A percentile compares a stretch with the other conserved stretches of the same genome.
Conservation (phyloP, 2,329 filamentous ascomycete genomes). For the Penicillium sumatraense region DNA sequence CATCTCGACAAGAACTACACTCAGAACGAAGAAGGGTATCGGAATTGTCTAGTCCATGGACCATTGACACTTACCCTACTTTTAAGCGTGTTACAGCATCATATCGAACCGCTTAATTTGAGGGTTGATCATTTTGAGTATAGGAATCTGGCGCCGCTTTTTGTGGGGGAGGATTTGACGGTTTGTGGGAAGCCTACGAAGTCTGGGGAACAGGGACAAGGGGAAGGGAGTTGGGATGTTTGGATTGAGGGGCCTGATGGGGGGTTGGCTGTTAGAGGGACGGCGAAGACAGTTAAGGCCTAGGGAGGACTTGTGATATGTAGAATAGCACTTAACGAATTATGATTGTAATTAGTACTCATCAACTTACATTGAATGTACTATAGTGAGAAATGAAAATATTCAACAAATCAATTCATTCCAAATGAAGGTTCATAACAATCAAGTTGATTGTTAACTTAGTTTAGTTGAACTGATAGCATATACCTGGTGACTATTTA, state of each 20-base stretch:
- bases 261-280: slow-evolving; percentile 67
- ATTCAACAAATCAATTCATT: too few relatives aligned
- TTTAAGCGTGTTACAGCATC: slow-evolving; percentile 67
- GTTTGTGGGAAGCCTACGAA: slow-evolving; percentile 66
- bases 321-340: too few relatives aligned
- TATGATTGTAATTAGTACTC: too few relatives aligned
- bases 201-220: slow-evolving; percentile 17
- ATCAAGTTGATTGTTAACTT: too few relatives aligned
- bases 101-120: slow-evolving; percentile 47
- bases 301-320: slow-evolving; percentile 16
- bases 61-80: slow-evolving; percentile 80
- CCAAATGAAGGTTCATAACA: too few relatives aligned
- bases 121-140: slow-evolving; percentile 69
- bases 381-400: too few relatives aligned
- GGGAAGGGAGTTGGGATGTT: slow-evolving; percentile 58
- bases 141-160: slow-evolving; percentile 80
- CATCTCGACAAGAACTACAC: slow-evolving; percentile 79
- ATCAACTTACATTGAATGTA: too few relatives aligned
- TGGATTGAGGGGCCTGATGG: slow-evolving; percentile 69
- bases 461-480: too few relatives aligned
- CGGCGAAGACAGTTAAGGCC: too few relatives aligned
- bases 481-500: background rate
- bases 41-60: slow-evolving; percentile 80
- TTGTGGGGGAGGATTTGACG: slow-evolving; percentile 70
- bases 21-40: slow-evolving; percentile 72